Base-by-base conservation (phyloP, 2,329 filamentous ascomycete genomes). In the Colletotrichum lindemuthianum region DNA sequence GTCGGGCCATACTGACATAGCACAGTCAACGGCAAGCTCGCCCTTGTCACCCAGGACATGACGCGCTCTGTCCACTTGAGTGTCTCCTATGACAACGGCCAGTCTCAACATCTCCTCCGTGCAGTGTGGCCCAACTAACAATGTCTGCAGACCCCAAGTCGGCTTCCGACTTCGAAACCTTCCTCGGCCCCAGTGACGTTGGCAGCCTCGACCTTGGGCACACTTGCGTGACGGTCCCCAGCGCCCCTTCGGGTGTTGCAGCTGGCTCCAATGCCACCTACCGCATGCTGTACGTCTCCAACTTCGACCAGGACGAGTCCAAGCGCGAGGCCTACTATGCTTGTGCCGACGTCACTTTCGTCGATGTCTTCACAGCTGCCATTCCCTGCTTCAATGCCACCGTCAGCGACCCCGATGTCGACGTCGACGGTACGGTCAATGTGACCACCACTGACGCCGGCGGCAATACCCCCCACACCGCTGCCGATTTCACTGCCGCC, bases 41-140 rank as follows among this genome's bases (percentile, higher is more conserved):
- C 86, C 2, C 76, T 89, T 4, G 82, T 85, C 7, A 81, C 84
- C 16, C 85, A 88, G 48, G 83, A 87, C 63, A 84, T 87, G 54
- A 84, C 86, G 6, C 88, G 81, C 70, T 78, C 82, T 44, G 74
- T 87, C 32, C 79, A 83, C 54, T 77, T 89, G 16, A 79, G 82
- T 57, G 80, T 89, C 56, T 84, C 86, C 0, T 83, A 86, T 66
- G 73, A 74, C 6, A 76, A 82, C 56, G 76, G 86, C 86, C 74
- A 63, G 76, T 36, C 41, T 8, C 45, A 40, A 3, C 6, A 24
- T 49, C 47, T 33, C 44, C 32, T 7, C 44, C 3, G 3, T 12
- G 16, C 24, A 12, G 7, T 1, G 37, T 7, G 13, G 16, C 8
- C 44, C 4, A n/a, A 51, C 55, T 39, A n/a, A 58, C 45, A 5